Conservation (phyloP, 805 yeast genomes). For the Maudiozyma barnettii region DNA sequence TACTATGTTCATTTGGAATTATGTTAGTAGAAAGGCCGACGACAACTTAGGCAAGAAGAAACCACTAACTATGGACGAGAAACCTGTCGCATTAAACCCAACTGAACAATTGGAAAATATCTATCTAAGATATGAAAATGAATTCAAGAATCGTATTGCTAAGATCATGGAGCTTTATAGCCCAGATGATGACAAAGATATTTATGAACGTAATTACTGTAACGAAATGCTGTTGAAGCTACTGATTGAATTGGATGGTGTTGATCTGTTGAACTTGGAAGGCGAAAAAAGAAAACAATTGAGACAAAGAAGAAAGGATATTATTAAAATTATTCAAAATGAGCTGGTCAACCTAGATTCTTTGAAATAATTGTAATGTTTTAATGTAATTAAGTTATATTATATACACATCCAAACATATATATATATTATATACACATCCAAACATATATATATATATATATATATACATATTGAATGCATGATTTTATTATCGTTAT, state of each 20-base stretch:
- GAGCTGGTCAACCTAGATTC: slow-evolving; percentile 48
- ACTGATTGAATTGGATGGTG: slow-evolving; percentile 55
- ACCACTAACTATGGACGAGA: slow-evolving; percentile 1
- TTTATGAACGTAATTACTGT: slow-evolving; percentile 45
- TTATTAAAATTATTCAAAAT: slow-evolving; percentile 51
- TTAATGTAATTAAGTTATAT: no score
- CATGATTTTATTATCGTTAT: no score
- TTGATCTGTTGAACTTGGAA: slow-evolving; percentile 35
- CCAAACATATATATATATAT: no score
- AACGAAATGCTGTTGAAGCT: slow-evolving; percentile 62
- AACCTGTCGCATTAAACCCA: slow-evolving; percentile 16
- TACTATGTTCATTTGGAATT: slow-evolving; percentile 12
- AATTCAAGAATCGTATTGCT: slow-evolving; percentile 18
- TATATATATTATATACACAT: no score
- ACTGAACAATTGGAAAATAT: slow-evolving; percentile 24
- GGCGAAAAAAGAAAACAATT: slow-evolving; percentile 39
- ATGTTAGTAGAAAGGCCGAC: neutral
- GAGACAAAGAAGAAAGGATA: slow-evolving; percentile 48
- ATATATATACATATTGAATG: no score
- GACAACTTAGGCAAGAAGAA: neutral
- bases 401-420: neutral
- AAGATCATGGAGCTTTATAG: slow-evolving; percentile 16
- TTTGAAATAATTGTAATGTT: slow-evolving; percentile 6
- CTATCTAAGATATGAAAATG: slow-evolving; percentile 17
- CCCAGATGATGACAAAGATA: slow-evolving; percentile 17